Percentiles rank a stretch among this genome's conserved stretches.
Evolutionary conservation across 768 basidiomycete genomes (phyloP).

Genomic region (Amanita phalloides): DNA sequence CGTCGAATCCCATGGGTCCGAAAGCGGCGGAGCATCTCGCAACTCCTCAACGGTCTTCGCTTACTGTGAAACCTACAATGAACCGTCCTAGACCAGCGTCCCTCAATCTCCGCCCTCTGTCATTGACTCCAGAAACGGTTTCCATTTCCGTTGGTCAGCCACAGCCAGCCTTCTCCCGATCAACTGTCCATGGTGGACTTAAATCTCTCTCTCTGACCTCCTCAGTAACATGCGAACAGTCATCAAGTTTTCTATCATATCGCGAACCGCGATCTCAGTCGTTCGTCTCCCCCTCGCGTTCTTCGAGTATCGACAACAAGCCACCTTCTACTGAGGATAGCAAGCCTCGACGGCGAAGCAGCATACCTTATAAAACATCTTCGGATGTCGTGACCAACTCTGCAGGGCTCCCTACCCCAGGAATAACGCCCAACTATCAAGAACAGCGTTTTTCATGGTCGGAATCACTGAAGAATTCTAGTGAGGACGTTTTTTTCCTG

Average conservation of each 20-base stretch:
- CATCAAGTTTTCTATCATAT: conserved; percentile 10
- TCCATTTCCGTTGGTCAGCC: conserved; percentile 19
- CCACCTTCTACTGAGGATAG: conserved; percentile 20
- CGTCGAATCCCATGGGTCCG: background rate
- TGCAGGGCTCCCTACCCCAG: conserved; percentile 58
- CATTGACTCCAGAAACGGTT: conserved; percentile 49
- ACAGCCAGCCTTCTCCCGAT: conserved; percentile 46
- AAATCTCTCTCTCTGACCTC: conserved; percentile 41
- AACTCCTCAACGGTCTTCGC: background rate
- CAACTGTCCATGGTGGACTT: conserved; percentile 37
- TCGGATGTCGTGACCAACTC: conserved; percentile 21
- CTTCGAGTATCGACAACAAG: conserved; percentile 16
- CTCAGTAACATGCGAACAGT: conserved; percentile 17
- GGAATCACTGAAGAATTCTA: conserved; percentile 19
- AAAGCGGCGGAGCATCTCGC: background rate
- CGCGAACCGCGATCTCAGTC: conserved; percentile 21
- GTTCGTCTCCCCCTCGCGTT: conserved; percentile 20
- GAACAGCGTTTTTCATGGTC: conserved; percentile 30
- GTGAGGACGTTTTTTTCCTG: conserved; percentile 35
- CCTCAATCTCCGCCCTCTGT: conserved; percentile 59
- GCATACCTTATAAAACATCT: conserved; percentile 62
- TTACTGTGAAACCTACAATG: conserved; percentile 20
- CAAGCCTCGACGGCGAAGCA: conserved; percentile 43
- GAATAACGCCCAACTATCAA: conserved; percentile 50
- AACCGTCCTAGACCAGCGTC: conserved; percentile 55